These are phyloP conservation scores for Melampsora larici-populina DNA, from an alignment of 1,284 basidiomycete species.

Conservation along the genomic window DNA sequence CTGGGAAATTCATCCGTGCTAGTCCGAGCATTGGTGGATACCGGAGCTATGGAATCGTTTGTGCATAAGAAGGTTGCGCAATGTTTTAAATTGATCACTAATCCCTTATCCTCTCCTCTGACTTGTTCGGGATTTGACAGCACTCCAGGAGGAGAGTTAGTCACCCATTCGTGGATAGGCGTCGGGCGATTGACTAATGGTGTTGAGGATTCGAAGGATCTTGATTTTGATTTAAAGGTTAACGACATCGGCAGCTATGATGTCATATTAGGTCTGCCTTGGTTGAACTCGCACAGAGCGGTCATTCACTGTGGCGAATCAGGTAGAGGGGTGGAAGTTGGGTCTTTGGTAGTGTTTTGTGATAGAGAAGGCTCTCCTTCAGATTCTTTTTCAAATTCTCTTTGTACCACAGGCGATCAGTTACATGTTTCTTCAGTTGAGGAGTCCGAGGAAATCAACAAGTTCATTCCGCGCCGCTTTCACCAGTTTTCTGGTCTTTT, in stretches of 20 bases:
- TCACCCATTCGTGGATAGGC: neutral
- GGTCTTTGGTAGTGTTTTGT: neutral
- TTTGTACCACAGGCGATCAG: neutral
- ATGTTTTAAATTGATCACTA: neutral
- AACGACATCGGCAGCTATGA: neutral
- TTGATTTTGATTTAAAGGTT: neutral
- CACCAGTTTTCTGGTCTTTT: neutral
- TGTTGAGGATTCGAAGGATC: neutral
- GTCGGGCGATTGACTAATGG: neutral
- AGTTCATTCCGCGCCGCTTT: neutral
- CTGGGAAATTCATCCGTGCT: neutral
- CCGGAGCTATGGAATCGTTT: constrained; percentile 7
- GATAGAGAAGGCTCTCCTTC: neutral
- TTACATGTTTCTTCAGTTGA: neutral
- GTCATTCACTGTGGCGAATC: neutral
- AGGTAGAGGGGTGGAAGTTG: neutral
- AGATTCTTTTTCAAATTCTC: no score
- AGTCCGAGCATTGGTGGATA: constrained; percentile 5
- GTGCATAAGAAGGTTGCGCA: neutral
- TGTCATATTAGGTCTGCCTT: constrained; percentile 24
- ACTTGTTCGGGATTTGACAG: constrained; percentile 11
- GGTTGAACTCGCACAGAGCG: neutral
- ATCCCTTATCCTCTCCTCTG: neutral
- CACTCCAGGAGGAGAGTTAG: neutral
- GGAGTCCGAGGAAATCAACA: neutral